Base-by-base conservation (phyloP, 768 basidiomycete species). In the Termitomyces sp. region DNA sequence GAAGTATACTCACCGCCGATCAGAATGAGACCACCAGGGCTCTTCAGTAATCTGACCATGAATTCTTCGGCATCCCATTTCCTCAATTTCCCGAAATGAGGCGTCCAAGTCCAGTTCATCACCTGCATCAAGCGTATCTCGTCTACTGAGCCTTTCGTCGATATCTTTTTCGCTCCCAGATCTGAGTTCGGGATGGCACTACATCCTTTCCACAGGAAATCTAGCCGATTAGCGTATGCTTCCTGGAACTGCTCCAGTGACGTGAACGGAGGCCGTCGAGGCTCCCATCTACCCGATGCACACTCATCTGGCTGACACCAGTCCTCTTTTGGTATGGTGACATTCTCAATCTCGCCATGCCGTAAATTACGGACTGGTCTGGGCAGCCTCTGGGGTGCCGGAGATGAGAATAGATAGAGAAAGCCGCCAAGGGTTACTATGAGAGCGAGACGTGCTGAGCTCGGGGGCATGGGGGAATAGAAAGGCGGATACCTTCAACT, bases 61-160 rank as follows among this genome's bases (percentile, higher is more conserved):
- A 73, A 72, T 10, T 71, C 70, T 34, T 72, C 72, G 31, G 71
- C 63, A 32, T 73, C 64, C 67, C 68, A 73, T n/a, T 61, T 55
- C 50, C 57, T 61, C 60, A 73, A 38, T 51, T 63, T 45, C 9
- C 71, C 71, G 8, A 48, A n/a, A 42, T 68, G 60, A 5, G 72
- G 72, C 15, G 59, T 63, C 72, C 72, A 72, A n/a, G 63, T 69
- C 70, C 69, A 73, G 62, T 71, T 73, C 67, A 71, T 68, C 31
- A 71, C 63, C 32, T 72, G 66, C 65, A 73, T 65, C 48, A 73
- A 58, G 36, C 71, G 64, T 20, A 70, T 67, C 52, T 67, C 70
- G n/a, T 70, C 66, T 6, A 68, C 63, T 36, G 60, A 65, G 20
- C 58, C 63, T 46, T 68, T 63, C 7, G 64, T 65, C n/a, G 53